These are phyloP conservation scores for Blastocystis sp. DNA, from an alignment of 352 stramenopile species.

Conservation along the genomic window DNA sequence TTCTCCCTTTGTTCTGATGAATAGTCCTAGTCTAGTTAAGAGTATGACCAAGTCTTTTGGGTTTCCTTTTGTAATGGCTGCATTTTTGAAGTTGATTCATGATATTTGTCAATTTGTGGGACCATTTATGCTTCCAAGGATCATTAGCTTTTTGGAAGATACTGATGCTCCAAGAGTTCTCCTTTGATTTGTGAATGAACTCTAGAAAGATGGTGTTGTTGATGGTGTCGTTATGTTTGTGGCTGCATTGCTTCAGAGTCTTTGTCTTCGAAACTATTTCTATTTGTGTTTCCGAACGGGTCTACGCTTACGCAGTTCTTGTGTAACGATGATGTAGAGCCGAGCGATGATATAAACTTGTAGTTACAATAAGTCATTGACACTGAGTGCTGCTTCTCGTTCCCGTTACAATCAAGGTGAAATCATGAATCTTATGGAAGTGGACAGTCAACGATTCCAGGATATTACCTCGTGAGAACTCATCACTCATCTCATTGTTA, in stretches of 20 bases:
- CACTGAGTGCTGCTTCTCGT: slow-evolving; percentile 72
- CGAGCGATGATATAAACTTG: slow-evolving; percentile 40
- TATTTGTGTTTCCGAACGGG: slow-evolving; percentile 69
- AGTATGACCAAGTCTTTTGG: slow-evolving; percentile 70
- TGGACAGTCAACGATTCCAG: slow-evolving; percentile 87
- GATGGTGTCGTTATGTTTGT: slow-evolving; percentile 64
- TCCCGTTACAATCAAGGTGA: slow-evolving; percentile 76
- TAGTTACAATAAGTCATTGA: slow-evolving; percentile 75
- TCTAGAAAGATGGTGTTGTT: slow-evolving; percentile 47
- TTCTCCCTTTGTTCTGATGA: background rate
- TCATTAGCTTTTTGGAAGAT: slow-evolving; percentile 73
- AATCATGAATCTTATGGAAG: slow-evolving; percentile 92
- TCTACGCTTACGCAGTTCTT: slow-evolving; percentile 69
- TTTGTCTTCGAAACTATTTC: slow-evolving; percentile 67
- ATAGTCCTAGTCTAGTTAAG: slow-evolving; percentile 49
- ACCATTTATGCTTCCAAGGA: slow-evolving; percentile 72
- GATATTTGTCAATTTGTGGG: slow-evolving; percentile 83
- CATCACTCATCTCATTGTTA: too few relatives aligned
- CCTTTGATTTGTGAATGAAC: slow-evolving; percentile 53
- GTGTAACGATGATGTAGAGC: slow-evolving; percentile 70
- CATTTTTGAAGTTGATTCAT: slow-evolving; percentile 80
- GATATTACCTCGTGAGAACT: too few relatives aligned
- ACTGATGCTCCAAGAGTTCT: slow-evolving; percentile 65
- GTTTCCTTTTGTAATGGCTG: slow-evolving; percentile 78
- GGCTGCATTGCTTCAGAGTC: slow-evolving; percentile 63